Percentiles rank a stretch among this genome's conserved stretches.
Conservation (phyloP, 1,284 basidiomycete species). For the Taiwanofungus camphoratus region DNA sequence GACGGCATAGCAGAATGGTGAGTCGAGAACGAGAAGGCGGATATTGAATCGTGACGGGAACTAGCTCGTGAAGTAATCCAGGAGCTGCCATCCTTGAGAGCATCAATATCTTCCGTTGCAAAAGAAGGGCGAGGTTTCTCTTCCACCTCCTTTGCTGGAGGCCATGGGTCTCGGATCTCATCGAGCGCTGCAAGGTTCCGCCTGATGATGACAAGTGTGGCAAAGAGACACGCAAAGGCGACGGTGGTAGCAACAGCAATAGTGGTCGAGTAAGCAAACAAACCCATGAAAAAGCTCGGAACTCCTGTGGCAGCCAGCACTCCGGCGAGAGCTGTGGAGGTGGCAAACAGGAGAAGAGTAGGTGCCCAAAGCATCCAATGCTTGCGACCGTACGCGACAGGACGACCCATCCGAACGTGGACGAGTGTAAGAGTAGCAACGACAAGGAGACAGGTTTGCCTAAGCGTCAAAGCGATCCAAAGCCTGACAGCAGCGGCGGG, state of each 20-base stretch:
- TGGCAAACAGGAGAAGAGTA: conserved; percentile 42
- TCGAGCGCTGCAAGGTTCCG: conserved; percentile 51
- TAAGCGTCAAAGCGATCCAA: conserved; percentile 57
- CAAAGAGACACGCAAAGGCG: conserved; percentile 49
- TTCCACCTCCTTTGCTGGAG: conserved; percentile 42
- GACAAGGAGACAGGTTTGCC: conserved; percentile 60
- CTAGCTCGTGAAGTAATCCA: conserved; percentile 67
- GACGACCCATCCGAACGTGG: conserved; percentile 61
- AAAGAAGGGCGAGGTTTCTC: conserved; percentile 55
- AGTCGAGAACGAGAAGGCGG: conserved; percentile 67
- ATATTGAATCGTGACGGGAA: conserved; percentile 51
- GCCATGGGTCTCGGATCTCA: conserved; percentile 49
- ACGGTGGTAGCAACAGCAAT: conserved; percentile 46
- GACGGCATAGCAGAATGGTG: conserved; percentile 31
- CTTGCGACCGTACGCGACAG: conserved; percentile 55
- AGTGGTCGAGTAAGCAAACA: conserved; percentile 49
- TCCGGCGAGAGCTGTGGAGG: conserved; percentile 53
- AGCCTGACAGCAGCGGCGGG: conserved; percentile 48
- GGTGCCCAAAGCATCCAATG: conserved; percentile 71
- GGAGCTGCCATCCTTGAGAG: conserved; percentile 61
- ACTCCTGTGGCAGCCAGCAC: conserved; percentile 50
- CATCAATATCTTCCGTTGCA: conserved; percentile 62
- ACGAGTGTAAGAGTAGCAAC: conserved; percentile 55
- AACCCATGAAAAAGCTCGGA: conserved; percentile 52
- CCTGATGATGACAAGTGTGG: conserved; percentile 55